Evolutionary conservation across 495 filamentous ascomycete genomes (phyloP), one percentile per base, ranked within the genome.

Genomic region (Lentithecium fluviatile): DNA sequence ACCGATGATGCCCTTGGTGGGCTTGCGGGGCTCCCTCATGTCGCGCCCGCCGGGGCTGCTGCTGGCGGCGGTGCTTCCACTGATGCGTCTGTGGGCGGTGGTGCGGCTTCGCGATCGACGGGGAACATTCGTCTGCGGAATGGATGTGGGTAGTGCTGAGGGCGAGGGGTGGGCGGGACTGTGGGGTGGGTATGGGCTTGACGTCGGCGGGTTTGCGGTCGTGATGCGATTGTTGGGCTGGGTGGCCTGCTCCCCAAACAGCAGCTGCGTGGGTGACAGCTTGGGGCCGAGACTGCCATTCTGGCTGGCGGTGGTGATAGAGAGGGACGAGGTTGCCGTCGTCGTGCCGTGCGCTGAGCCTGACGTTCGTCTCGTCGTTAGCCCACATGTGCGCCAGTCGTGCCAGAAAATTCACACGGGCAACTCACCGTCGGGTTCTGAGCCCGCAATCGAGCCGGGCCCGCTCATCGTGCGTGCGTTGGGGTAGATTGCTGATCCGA

Each of bases 51-150:
- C 82, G 13, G 83, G 83, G 53, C 83, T 86, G 71, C 84, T 91
- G 73, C 88, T 91, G 38, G 85, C 81, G 24, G 75, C 85, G 56
- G 86, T 91, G 67, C 88, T 91, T 20, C 83, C 85, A 70, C 88
- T 91, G 52, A 91, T 81, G 61, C 89, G 80, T 58, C 89, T 79
- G 65, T 86, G 84, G 13, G 82, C 83, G 38, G 85, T 82, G 64
- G 85, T 84, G 48, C 88, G 82, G 69, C 88, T 91, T 26, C 89
- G 81, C 36, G 88, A 90, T 29, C 69, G 64, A 29, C 62, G 46
- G 13, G 52, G 34, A 20, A 56, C 29, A 32, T 32, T 20, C 45
- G 17, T 37, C 45, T 48, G 40, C 23, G 24, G 19, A 40, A 25
- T 24, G 15, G 52, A 49, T 17, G 48, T 61, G 26, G 34, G 45